phyloP scores from a whole-genome alignment of 768 basidiomycete species.

The Pleurotus tuber-regium region DNA sequence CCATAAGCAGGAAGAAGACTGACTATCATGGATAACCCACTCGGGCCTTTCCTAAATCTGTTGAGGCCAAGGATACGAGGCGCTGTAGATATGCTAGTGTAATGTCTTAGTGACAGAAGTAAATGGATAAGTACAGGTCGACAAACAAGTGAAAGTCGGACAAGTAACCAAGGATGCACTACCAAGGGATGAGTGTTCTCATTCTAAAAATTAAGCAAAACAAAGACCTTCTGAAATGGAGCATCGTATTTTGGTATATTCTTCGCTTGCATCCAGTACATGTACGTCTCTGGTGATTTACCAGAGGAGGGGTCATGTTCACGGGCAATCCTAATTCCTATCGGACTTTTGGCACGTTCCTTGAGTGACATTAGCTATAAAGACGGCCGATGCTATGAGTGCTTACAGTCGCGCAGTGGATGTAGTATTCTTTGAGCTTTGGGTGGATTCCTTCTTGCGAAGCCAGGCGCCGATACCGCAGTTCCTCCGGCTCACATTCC shows the following conservation, averaged over 20 bases:
- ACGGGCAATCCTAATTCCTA: slow-evolving; percentile 57
- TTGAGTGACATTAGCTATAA: slow-evolving; percentile 23
- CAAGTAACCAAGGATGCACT: slow-evolving; percentile 80
- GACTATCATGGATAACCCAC: slow-evolving; percentile 60
- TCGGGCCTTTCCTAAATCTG: slow-evolving; percentile 45
- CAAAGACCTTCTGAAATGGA: slow-evolving; percentile 70
- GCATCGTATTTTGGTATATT: slow-evolving; percentile 63
- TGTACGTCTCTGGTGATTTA: slow-evolving; percentile 44
- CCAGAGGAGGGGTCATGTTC: slow-evolving; percentile 39
- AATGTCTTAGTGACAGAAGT: slow-evolving; percentile 12
- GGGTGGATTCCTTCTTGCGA: slow-evolving; percentile 32
- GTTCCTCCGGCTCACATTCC: slow-evolving; percentile 60
- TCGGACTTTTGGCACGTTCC: slow-evolving; percentile 69
- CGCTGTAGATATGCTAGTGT: slow-evolving; percentile 53
- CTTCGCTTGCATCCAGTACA: slow-evolving; percentile 82
- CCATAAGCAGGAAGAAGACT: slow-evolving; percentile 21
- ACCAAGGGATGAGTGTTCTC: too few species aligned
- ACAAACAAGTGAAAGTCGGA: slow-evolving; percentile 79
- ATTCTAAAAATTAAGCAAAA: too few species aligned
- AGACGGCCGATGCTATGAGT: not conserved
- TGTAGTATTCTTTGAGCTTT: slow-evolving; percentile 29
- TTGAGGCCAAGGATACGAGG: slow-evolving; percentile 53
- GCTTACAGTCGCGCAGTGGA: slow-evolving; percentile 28
- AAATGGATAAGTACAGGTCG: not conserved
- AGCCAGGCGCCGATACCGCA: slow-evolving; percentile 28